Base-by-base conservation (phyloP, 768 basidiomycete genomes). In the Pisolithus albus region DNA sequence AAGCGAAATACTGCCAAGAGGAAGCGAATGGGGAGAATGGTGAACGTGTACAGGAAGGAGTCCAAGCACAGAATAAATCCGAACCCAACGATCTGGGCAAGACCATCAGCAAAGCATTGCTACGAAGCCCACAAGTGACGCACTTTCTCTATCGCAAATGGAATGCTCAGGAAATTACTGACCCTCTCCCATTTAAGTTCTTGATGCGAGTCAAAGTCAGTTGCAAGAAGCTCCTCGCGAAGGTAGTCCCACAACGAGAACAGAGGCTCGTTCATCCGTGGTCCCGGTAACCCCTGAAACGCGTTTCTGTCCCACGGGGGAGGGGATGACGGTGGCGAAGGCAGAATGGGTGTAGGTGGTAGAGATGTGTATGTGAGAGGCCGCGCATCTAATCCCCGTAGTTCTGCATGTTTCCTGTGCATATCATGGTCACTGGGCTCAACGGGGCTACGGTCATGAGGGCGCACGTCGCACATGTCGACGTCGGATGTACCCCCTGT, bases 11-110 rank as follows among this genome's bases (percentile, higher is more conserved):
- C 64, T 4, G 88, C 92, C 37, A 91, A 69, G 11, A 73, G 56
- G 61, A 83, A 88, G 5, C 95, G 88, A 52, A 99, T 91, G 9
- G 96, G 96, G 9, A 96, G 82, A 59, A 99, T 90, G 16, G 96
- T 99, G 72, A 99, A 97, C 0, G 91, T 94, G 69, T 98, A 96
- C 1, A 99, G 79, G 70, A 98, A 97, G 2, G 93, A 92, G 66
- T 99, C 96, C 47, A 98, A 77, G 68, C 96, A 99, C 36, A 98
- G 79, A 24, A 96, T 72, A 59, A 89, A 88, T 34, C 96, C 96
- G 66, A 98, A 96, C 21, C 86, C 75, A 47, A 96, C 85, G 18
- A 94, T 89, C 93, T 95, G 57, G 1, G 8, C 13, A 16, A 21
- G 37, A 5, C 16, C 16, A 54, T 61, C 30, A 59, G 53, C 37